phyloP scores from a whole-genome alignment of 345 rosid genomes.

The Angophora floribunda region DNA sequence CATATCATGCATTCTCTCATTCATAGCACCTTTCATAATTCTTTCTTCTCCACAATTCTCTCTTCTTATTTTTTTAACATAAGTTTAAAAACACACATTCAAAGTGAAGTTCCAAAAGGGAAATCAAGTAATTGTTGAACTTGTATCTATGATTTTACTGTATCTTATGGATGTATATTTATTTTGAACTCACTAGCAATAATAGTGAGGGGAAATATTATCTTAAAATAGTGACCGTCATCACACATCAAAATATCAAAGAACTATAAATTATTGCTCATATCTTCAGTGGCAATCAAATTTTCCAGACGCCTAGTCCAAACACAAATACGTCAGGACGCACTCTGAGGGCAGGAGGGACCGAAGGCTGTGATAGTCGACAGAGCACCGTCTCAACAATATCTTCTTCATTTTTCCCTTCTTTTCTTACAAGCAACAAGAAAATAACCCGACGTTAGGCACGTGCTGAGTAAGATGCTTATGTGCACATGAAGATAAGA shows the following conservation, averaged over 20 bases:
- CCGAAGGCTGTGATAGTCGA: neutral
- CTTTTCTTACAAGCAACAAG: neutral
- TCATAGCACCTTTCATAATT: too few species aligned
- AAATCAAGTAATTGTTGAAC: neutral
- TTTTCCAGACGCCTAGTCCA: neutral
- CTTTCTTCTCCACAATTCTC: neutral
- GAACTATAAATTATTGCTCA: neutral
- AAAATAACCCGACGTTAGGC: neutral
- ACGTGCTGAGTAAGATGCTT: neutral
- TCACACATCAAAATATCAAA: neutral
- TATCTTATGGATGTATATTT: neutral
- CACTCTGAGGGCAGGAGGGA: neutral
- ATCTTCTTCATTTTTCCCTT: neutral
- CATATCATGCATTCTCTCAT: neutral
- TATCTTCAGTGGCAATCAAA: neutral
- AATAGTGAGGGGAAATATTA: neutral
- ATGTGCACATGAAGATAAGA: neutral
- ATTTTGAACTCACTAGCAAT: neutral
- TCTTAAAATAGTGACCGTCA: neutral
- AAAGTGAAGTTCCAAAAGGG: neutral
- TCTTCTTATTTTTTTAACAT: neutral
- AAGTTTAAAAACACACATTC: too few species aligned
- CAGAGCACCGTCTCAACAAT: neutral
- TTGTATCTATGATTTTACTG: rapidly evolving
- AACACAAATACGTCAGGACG: neutral